Percentiles rank a stretch among this genome's conserved stretches.
phyloP scores from a whole-genome alignment of 306 rosid species.

The Oemleria cerasiformis region DNA sequence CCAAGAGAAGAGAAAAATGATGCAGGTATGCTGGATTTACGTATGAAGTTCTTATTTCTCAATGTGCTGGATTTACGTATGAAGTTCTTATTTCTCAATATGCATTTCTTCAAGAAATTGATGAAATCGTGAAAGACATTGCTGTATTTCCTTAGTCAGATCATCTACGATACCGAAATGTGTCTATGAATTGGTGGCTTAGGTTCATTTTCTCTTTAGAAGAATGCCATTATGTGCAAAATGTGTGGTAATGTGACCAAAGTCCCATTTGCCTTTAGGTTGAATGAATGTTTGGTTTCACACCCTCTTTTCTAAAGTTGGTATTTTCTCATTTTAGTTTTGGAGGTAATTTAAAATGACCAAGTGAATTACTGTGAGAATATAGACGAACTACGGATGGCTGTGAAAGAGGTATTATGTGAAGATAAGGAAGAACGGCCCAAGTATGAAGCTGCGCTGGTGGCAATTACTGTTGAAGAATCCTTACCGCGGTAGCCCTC shows the following conservation, averaged over 20 bases:
- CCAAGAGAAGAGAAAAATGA: slow-evolving; percentile 73
- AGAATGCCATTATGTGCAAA: not conserved
- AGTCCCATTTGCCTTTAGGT: not conserved
- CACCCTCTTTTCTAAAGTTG: not conserved
- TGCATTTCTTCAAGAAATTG: not conserved
- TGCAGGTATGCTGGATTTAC: slow-evolving; percentile 57
- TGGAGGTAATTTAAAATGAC: not conserved
- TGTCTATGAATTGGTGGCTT: not conserved
- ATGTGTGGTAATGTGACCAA: not conserved
- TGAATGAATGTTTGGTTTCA: not conserved
- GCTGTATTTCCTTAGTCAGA: not conserved
- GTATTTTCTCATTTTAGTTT: not conserved
- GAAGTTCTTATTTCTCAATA: not conserved
- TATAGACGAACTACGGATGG: slow-evolving; percentile 84
- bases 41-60: not conserved
- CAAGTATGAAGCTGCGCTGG: slow-evolving; percentile 72
- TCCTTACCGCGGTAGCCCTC: slow-evolving; percentile 60
- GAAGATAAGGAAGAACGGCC: slow-evolving; percentile 54
- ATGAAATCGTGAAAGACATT: not conserved
- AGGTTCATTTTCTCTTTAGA: not conserved
- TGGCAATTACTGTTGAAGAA: slow-evolving; percentile 87
- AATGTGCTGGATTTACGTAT: slow-evolving; percentile 13
- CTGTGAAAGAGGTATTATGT: slow-evolving; percentile 85
- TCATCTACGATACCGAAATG: not conserved
- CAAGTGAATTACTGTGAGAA: not conserved